A percentile compares a stretch with the other conserved stretches of the same genome.
Conservation (phyloP, 2,329 filamentous ascomycete genomes). For the Metarhizium guizhouense region DNA sequence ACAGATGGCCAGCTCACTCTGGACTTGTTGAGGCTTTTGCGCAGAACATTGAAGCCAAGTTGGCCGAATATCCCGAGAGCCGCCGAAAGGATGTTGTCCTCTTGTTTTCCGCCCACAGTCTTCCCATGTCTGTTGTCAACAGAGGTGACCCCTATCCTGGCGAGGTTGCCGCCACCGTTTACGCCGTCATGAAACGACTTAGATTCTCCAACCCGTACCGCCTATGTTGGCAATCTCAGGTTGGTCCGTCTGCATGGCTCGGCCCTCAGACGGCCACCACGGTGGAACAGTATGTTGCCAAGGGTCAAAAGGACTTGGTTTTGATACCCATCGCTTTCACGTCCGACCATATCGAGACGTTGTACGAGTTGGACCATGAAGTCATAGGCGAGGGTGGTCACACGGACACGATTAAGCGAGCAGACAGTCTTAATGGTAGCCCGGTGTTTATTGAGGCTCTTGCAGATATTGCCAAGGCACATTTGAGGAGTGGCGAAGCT, state of each 20-base stretch:
- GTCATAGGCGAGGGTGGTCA: slow-evolving; percentile 83
- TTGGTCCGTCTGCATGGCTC: slow-evolving; percentile 90
- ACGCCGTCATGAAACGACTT: slow-evolving; percentile 90
- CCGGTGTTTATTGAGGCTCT: slow-evolving; percentile 84
- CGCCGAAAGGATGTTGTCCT: slow-evolving; percentile 72
- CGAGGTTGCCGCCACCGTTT: slow-evolving; percentile 90
- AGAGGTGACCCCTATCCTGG: slow-evolving; percentile 90
- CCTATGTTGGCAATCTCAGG: slow-evolving; percentile 95
- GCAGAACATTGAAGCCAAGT: slow-evolving; percentile 78
- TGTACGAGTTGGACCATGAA: slow-evolving; percentile 89
- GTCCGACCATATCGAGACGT: slow-evolving; percentile 96
- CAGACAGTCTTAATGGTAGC: slow-evolving; percentile 85
- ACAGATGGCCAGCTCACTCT: slow-evolving; percentile 88
- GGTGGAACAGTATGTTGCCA: slow-evolving; percentile 79
- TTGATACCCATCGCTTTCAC: slow-evolving; percentile 96
- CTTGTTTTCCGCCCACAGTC: slow-evolving; percentile 88
- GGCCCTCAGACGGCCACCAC: slow-evolving; percentile 87
- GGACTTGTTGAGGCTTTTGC: slow-evolving; percentile 90
- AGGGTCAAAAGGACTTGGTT: slow-evolving; percentile 84
- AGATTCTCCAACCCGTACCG: slow-evolving; percentile 86
- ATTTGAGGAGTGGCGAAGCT: slow-evolving; percentile 57
- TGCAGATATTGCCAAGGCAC: slow-evolving; percentile 74
- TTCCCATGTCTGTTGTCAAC: slow-evolving; percentile 97
- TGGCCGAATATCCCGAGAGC: slow-evolving; percentile 77
- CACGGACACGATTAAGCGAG: slow-evolving; percentile 74